Base-by-base conservation (phyloP, 345 rosid genomes). In the Lepidium aucheri region DNA sequence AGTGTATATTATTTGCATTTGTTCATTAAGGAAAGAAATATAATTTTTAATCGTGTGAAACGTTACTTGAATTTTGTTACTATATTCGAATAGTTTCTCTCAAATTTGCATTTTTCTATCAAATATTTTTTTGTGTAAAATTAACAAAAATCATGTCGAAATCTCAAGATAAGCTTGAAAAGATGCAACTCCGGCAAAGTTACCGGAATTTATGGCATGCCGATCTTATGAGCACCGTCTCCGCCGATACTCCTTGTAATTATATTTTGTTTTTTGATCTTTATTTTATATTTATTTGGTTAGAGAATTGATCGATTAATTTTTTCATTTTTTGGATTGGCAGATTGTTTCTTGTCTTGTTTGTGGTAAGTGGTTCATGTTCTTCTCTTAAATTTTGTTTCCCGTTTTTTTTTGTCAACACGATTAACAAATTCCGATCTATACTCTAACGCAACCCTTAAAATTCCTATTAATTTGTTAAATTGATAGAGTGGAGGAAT, bases 131-230 rank as follows among this genome's bases (percentile, higher is more conserved):
- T 20, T 13, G 53, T 7, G 44, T 44, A 45, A 60, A 15, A 11
- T 22, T 46, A 10, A 10, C 28, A 14, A 46, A 49, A 59, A 44
- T 5, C 57, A 74, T 68, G 78, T 79, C 81, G 81, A 61, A 85
- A 58, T 81, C 91, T 26, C 95, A 78, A 60, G 91, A 26, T 39
- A 53, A 79, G 17, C 24, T 91, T 66, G 91, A 95, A 36, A 95
- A 95, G 86, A 82, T 95, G 96, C 88, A 95, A 75, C 58, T 81
- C 61, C 96, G 98, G 38, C 95, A 89, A 81, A 80, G 44, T 46
- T 95, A 89, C 68, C 84, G 90, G 52, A 91, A 95, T 70, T 43
- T 95, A 40, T 95, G 99, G 99, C 97, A 91, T 66, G 84, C 87
- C 17, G 87, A 91, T 77, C 95, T 95, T 53, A 71, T 78, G 82